A percentile compares a stretch with the other conserved stretches of the same genome.
Conservation (phyloP, 176 grass and related monocot species). For the Cocos nucifera region DNA sequence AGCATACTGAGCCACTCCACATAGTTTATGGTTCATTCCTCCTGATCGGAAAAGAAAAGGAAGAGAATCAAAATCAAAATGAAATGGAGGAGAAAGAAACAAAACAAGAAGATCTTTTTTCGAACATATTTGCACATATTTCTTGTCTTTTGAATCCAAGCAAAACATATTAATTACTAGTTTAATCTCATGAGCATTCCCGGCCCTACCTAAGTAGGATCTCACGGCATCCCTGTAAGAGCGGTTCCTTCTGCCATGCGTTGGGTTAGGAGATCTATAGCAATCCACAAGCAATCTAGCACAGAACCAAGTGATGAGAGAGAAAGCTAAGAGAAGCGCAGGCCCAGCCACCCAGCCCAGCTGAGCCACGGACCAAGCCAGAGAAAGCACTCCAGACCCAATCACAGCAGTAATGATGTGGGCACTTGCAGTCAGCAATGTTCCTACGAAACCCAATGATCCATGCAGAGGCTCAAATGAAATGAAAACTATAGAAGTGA, state of each 20-base stretch:
- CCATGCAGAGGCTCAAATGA: background rate
- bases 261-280: conserved; percentile 59
- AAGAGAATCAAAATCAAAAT: background rate
- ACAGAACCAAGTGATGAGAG: conserved; percentile 90
- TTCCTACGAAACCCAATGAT: conserved; percentile 29
- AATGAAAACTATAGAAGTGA: background rate
- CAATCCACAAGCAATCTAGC: conserved; percentile 77
- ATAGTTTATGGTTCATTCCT: conserved; percentile 42
- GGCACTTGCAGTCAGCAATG: conserved; percentile 73
- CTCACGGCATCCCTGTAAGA: conserved; percentile 63
- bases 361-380: conserved; percentile 86
- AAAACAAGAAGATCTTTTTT: background rate
- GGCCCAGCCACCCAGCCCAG: conserved; percentile 85
- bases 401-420: conserved; percentile 98
- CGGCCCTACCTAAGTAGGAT: conserved; percentile 53
- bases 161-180: too few relatives aligned
- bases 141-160: too few relatives aligned
- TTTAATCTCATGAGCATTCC: too few relatives aligned
- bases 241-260: conserved; percentile 74
- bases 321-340: conserved; percentile 49
- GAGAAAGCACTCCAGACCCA: conserved; percentile 82
- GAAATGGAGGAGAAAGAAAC: background rate
- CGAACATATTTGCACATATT: too few relatives aligned
- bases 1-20: conserved; percentile 68
- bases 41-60: conserved; percentile 29